Evolutionary conservation across 768 basidiomycete species (phyloP).

Genomic region (Leccinum boreale): DNA sequence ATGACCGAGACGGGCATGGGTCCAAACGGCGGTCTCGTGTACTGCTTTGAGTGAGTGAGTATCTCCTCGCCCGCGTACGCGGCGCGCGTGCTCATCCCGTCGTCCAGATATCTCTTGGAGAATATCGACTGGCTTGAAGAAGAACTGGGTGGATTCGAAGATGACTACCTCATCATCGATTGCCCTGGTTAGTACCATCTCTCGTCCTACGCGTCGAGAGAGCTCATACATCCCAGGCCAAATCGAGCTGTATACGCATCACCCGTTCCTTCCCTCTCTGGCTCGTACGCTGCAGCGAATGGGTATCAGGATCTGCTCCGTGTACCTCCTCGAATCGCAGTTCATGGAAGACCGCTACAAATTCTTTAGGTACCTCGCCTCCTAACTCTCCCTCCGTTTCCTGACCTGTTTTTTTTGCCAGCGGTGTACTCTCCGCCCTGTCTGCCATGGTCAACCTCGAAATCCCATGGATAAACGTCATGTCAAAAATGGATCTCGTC

Average conservation of each 20-base stretch:
- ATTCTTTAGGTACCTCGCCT: constrained; percentile 73
- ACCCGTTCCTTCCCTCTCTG: constrained; percentile 91
- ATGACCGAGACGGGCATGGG: constrained; percentile 95
- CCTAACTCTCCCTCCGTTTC: not conserved
- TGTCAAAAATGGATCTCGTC: constrained; percentile 99
- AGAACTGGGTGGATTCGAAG: constrained; percentile 89
- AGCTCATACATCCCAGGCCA: constrained; percentile 56
- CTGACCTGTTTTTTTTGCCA: constrained; percentile 28
- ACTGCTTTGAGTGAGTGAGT: constrained; percentile 98
- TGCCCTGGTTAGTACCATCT: constrained; percentile 66
- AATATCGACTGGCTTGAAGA: constrained; percentile 99
- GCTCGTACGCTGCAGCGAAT: constrained; percentile 71
- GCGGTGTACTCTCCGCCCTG: constrained; percentile 97
- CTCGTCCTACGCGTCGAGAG: not conserved
- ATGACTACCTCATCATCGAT: constrained; percentile 93
- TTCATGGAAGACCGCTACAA: constrained; percentile 99
- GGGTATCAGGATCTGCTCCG: constrained; percentile 83
- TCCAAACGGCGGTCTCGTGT: constrained; percentile 94
- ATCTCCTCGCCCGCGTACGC: constrained; percentile 10
- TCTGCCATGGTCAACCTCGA: constrained; percentile 98
- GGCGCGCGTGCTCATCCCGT: not conserved
- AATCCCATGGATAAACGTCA: constrained; percentile 94
- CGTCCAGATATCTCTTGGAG: constrained; percentile 81
- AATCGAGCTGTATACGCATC: constrained; percentile 98
- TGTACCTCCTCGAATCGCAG: constrained; percentile 94